Evolutionary conservation across 2,329 filamentous ascomycete species (phyloP).

Genomic region (Pestalotiopsis sp.): DNA sequence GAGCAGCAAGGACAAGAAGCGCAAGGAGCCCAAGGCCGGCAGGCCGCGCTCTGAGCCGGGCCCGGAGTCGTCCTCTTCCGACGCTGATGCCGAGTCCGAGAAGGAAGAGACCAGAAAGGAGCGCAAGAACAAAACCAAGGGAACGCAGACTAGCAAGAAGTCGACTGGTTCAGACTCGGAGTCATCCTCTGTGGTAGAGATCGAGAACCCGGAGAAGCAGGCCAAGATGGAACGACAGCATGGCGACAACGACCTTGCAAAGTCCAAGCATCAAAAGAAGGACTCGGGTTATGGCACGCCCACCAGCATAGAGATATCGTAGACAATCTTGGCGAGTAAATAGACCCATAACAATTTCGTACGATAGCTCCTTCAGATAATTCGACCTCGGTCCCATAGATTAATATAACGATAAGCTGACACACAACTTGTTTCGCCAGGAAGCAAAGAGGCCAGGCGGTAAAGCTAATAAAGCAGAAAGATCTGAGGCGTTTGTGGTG

Average conservation of each 20-base stretch:
- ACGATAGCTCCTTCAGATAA: neutral
- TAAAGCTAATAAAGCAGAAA: neutral
- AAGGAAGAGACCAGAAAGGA: neutral
- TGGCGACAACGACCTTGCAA: neutral
- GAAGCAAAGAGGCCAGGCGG: too few species aligned
- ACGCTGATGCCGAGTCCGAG: neutral
- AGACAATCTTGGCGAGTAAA: neutral
- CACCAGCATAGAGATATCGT: slow-evolving; percentile 9
- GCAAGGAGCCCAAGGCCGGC: slow-evolving; percentile 34
- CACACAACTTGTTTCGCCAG: too few species aligned
- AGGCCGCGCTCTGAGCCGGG: slow-evolving; percentile 14
- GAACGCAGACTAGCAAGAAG: neutral
- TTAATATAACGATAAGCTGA: too few species aligned
- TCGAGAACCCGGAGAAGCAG: neutral
- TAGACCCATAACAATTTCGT: neutral
- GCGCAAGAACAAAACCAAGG: neutral
- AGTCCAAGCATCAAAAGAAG: slow-evolving; percentile 6
- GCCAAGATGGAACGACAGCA: neutral
- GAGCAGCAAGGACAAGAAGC: slow-evolving; percentile 42
- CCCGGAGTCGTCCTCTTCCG: slow-evolving; percentile 1
- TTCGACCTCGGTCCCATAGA: neutral
- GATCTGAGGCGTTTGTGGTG: neutral
- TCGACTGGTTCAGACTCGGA: neutral
- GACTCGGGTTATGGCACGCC: slow-evolving; percentile 14
- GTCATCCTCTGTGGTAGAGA: neutral